Evolutionary conservation across 805 yeast genomes (phyloP).

Genomic region (Kluyveromyces aestuarii): DNA sequence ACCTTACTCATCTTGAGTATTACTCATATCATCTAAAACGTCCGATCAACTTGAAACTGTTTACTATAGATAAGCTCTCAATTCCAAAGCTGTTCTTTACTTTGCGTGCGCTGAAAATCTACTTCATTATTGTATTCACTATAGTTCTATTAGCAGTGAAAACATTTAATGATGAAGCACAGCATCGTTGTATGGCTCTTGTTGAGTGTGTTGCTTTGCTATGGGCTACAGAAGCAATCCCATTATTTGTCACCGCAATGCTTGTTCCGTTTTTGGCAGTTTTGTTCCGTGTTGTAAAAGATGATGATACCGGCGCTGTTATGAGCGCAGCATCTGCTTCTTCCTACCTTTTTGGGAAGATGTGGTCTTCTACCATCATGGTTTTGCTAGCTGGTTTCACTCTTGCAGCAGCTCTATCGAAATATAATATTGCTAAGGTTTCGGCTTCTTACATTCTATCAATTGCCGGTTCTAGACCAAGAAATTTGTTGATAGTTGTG

Average conservation of each 20-base stretch:
- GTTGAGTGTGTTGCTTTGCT: conserved; percentile 57
- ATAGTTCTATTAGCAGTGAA: conserved; percentile 46
- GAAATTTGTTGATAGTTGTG: conserved; percentile 62
- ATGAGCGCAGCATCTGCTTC: conserved; percentile 60
- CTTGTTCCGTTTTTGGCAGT: conserved; percentile 76
- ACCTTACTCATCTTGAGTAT: conserved; percentile 21
- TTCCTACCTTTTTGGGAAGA: conserved; percentile 58
- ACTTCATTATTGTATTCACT: conserved; percentile 42
- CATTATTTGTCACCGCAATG: conserved; percentile 84
- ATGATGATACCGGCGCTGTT: conserved; percentile 39
- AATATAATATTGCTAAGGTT: conserved; percentile 82
- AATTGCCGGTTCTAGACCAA: conserved; percentile 75
- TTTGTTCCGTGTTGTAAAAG: conserved; percentile 52
- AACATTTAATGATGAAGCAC: conserved; percentile 52
- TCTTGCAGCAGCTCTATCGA: conserved; percentile 85
- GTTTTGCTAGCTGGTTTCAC: conserved; percentile 87
- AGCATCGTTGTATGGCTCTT: conserved; percentile 57
- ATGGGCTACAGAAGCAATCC: conserved; percentile 96
- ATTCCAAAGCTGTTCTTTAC: conserved; percentile 43
- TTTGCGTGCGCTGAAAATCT: conserved; percentile 40
- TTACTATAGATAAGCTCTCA: conserved; percentile 24
- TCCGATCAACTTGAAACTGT: conserved; percentile 17
- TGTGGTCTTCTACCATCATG: conserved; percentile 95
- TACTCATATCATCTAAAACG: conserved; percentile 27
- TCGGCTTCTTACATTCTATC: conserved; percentile 77